These are phyloP conservation scores for Arctium minus DNA, from an alignment of 129 eudicot genomes.

Conservation along the genomic window DNA sequence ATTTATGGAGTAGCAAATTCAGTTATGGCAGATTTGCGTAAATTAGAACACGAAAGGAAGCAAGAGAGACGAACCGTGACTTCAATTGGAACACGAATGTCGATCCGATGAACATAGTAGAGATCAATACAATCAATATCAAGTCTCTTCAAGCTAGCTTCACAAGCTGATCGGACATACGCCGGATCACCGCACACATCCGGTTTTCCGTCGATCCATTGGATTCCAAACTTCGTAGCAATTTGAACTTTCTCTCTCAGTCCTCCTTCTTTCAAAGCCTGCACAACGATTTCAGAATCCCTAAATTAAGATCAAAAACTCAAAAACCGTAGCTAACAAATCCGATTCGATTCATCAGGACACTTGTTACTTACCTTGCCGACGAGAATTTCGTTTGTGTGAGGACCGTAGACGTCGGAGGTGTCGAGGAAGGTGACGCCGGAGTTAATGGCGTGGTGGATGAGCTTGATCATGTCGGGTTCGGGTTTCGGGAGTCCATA, in stretches of 20 bases:
- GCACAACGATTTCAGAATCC: not conserved
- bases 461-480: conserved; percentile 42
- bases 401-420: conserved; percentile 49
- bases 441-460: conserved; percentile 43
- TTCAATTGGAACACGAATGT: conserved; percentile 46
- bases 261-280: conserved; percentile 49
- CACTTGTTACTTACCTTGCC: conserved; percentile 28
- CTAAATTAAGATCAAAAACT: not conserved
- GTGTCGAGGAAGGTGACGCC: conserved; percentile 55
- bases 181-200: conserved; percentile 40
- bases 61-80: conserved; percentile 40
- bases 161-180: conserved; percentile 47
- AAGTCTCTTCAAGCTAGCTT: conserved; percentile 59
- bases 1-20: not conserved
- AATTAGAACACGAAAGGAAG: not conserved
- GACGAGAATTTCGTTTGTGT: conserved; percentile 47
- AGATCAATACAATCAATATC: conserved; percentile 46
- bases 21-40: not conserved
- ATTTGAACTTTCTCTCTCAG: conserved; percentile 39
- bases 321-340: not conserved
- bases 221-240: conserved; percentile 46
- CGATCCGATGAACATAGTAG: conserved; percentile 47
- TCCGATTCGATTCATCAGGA: not conserved
- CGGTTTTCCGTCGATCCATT: conserved; percentile 8
- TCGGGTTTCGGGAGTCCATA: conserved; percentile 49